Base-by-base conservation (phyloP, 2,329 filamentous ascomycete species). In the Penicillium sp. region DNA sequence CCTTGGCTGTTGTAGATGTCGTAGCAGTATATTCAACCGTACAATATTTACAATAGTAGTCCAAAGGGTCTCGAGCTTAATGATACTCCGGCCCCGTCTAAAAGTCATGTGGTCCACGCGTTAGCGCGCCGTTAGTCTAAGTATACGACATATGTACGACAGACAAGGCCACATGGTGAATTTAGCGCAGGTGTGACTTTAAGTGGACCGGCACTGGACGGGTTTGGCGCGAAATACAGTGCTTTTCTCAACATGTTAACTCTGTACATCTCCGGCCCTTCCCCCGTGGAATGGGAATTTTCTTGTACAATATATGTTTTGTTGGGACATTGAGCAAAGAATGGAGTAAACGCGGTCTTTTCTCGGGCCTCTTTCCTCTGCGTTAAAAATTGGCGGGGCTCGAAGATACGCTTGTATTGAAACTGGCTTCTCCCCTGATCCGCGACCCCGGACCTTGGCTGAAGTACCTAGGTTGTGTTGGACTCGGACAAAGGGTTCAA, bases 1-100 rank as follows among this genome's bases (percentile, higher is more conserved):
- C 17, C 17, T 19, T 19, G 17, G 17, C 17, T 19, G 17, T 19
- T 19, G 17, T 19, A 19, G 17, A 19, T 19, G 17, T 19, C 17
- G 17, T 19, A 19, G 2, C 17, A 19, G 17, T 19, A 19, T 19
- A 19, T 19, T 19, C 17, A 19, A 19, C 17, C 17, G 17, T 19
- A 19, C 17, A 19, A 19, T 19, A 19, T 19, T 19, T 19, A 19
- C 2, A 19, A 19, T 19, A 19, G 17, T 19, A 19, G 17, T 19
- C 17, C 17, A 19, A 19, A 19, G 17, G 17, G 17, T 19, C 17
- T 19, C 17, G 17, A 59, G 52, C 24, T 62, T 59, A 31, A 52
- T 57, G 28, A 49, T 55, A 29, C 50, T 59, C 2, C 40, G 44
- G 51, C 53, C 57, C 58, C 58, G 1, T 54, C 58, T 2, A 45